Evolutionary conservation across 352 stramenopile species (phyloP).

Genomic region (Phytophthora uliginosa): DNA sequence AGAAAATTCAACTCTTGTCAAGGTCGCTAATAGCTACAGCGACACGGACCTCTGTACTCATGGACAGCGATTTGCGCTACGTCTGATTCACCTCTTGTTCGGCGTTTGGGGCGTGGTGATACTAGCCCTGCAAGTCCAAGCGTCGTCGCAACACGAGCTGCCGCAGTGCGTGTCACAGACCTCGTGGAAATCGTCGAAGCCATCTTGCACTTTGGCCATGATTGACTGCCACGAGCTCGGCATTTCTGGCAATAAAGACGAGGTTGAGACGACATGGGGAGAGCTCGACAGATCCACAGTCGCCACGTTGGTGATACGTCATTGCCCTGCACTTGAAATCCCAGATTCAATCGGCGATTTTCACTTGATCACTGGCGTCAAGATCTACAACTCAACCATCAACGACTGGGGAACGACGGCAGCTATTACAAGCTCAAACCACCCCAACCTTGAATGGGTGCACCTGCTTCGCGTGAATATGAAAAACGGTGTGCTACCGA

Average conservation of each 20-base stretch:
- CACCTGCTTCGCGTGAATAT: background rate
- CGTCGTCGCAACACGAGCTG: background rate
- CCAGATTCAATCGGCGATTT: background rate
- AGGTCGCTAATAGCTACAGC: background rate
- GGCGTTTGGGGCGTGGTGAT: background rate
- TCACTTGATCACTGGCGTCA: background rate
- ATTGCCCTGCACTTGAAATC: background rate
- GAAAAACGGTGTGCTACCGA: background rate
- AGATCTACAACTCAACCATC: slow-evolving; percentile 1
- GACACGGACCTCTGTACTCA: background rate
- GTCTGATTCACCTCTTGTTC: background rate
- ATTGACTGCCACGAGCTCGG: background rate
- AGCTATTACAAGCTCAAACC: background rate
- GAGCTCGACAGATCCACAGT: background rate
- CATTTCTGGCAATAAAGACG: background rate
- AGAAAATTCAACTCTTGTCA: background rate
- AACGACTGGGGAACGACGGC: background rate
- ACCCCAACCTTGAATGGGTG: background rate
- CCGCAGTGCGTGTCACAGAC: background rate
- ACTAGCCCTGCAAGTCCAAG: background rate
- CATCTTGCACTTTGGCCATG: background rate
- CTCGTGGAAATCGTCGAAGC: background rate
- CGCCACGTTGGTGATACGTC: background rate
- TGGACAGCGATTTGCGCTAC: background rate
- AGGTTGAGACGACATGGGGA: background rate